A percentile compares a stretch with the other conserved stretches of the same genome.
Conservation (phyloP, 106 monocot species). For the Dendrobium chrysotoxum region DNA sequence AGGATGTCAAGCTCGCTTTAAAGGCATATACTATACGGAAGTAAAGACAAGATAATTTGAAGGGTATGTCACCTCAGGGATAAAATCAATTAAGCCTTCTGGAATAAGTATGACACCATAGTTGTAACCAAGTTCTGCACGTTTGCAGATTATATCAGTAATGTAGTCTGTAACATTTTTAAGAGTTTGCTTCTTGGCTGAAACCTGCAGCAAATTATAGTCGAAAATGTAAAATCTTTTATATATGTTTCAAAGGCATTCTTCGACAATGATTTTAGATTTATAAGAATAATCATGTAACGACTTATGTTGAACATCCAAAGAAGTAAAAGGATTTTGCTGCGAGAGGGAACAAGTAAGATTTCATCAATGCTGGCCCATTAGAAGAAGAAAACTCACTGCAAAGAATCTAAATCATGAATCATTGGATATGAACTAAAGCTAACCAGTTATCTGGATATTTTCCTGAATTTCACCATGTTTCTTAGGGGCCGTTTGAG, state of each 20-base stretch:
- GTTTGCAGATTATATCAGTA: constrained; percentile 90
- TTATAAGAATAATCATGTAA: not conserved
- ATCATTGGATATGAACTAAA: not conserved
- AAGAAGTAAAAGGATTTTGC: not conserved
- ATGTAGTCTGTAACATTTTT: constrained; percentile 93
- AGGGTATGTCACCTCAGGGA: constrained; percentile 67
- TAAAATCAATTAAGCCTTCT: constrained; percentile 97
- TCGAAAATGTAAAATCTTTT: not conserved
- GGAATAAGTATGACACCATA: constrained; percentile 98
- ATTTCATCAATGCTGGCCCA: not conserved
- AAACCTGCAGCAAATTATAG: constrained; percentile 51
- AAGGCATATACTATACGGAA: not conserved
- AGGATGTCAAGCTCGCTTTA: not conserved
- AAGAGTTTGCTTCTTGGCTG: constrained; percentile 76
- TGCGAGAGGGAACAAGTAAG: not conserved
- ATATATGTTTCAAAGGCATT: not conserved
- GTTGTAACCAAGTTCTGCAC: constrained; percentile 80
- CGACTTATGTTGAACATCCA: not conserved
- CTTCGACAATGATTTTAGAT: not conserved
- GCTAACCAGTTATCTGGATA: not conserved
- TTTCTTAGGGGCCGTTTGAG: not conserved
- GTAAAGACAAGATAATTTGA: not conserved
- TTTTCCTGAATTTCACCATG: not conserved
- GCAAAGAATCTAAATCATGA: not conserved
- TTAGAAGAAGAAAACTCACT: not conserved